Conservation (phyloP, 768 basidiomycete genomes). For the Boletales sp. region DNA sequence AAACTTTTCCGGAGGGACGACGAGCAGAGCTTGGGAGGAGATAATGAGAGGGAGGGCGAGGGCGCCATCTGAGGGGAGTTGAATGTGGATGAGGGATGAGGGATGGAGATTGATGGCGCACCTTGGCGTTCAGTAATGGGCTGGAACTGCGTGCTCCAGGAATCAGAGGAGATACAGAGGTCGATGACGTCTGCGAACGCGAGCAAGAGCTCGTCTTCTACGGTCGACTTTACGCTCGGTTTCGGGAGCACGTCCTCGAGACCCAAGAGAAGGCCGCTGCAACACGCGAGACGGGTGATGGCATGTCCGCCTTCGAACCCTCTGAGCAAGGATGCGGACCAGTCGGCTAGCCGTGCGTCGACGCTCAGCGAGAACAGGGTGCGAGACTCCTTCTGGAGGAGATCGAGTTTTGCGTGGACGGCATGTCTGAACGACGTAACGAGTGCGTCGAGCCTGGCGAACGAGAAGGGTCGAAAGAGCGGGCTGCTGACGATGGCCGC, state of each 20-base stretch:
- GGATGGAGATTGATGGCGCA: slow-evolving; percentile 17
- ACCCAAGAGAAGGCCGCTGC: slow-evolving; percentile 62
- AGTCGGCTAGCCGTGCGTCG: slow-evolving; percentile 42
- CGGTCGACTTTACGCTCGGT: slow-evolving; percentile 34
- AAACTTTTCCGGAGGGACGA: slow-evolving; percentile 52
- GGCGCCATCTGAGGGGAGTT: slow-evolving; percentile 36
- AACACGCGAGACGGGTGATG: slow-evolving; percentile 57
- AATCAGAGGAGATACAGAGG: slow-evolving; percentile 39
- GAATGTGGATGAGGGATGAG: background rate
- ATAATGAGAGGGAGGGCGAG: slow-evolving; percentile 47
- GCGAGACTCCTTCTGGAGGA: slow-evolving; percentile 27
- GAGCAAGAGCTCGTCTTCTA: slow-evolving; percentile 66
- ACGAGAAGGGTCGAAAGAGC: slow-evolving; percentile 29
- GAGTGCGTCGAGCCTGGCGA: slow-evolving; percentile 27
- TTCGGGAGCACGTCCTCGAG: slow-evolving; percentile 48
- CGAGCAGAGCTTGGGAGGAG: slow-evolving; percentile 56
- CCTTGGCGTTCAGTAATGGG: slow-evolving; percentile 44
- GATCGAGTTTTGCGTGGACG: slow-evolving; percentile 24
- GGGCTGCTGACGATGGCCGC: slow-evolving; percentile 31
- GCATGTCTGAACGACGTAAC: slow-evolving; percentile 29
- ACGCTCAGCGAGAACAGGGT: slow-evolving; percentile 33
- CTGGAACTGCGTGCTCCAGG: slow-evolving; percentile 70
- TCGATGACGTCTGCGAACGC: slow-evolving; percentile 76
- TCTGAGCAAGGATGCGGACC: slow-evolving; percentile 49
- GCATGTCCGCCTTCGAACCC: slow-evolving; percentile 68